Percentiles rank a stretch among this genome's conserved stretches.
phyloP scores from a whole-genome alignment of 805 yeast genomes.

The Maudiozyma turicensis region DNA sequence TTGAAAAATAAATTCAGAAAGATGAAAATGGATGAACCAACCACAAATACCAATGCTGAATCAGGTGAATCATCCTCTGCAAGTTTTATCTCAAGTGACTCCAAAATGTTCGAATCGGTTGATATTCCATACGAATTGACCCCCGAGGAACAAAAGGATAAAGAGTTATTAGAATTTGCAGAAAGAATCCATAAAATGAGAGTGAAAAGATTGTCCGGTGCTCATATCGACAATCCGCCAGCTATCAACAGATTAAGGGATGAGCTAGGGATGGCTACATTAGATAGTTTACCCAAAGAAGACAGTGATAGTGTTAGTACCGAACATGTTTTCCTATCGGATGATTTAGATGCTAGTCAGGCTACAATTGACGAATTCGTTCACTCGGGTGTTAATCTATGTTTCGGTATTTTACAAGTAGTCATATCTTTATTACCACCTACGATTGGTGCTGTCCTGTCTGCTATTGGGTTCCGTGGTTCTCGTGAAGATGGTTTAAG shows the following conservation, averaged over 20 bases:
- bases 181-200: conserved; percentile 58
- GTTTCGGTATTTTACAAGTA: conserved; percentile 88
- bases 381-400: conserved; percentile 79
- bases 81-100: conserved; percentile 29
- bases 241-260: conserved; percentile 37
- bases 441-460: conserved; percentile 75
- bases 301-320: neutral
- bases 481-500: conserved; percentile 73
- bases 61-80: conserved; percentile 12
- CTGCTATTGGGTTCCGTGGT: conserved; percentile 87
- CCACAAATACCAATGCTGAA: neutral
- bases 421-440: conserved; percentile 90
- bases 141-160: conserved; percentile 39
- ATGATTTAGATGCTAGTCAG: conserved; percentile 27
- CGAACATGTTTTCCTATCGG: conserved; percentile 9
- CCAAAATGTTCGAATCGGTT: conserved; percentile 30
- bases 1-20: conserved; percentile 2
- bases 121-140: conserved; percentile 26
- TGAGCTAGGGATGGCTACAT: conserved; percentile 33
- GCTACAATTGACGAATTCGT: conserved; percentile 79
- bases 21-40: conserved; percentile 1
- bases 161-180: conserved; percentile 41
- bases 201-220: conserved; percentile 54
- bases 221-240: conserved; percentile 53
- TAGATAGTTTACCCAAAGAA: conserved; percentile 4